Evolutionary conservation across 148 eudicot genomes (phyloP).

Genomic region (Euryodendron excelsum): DNA sequence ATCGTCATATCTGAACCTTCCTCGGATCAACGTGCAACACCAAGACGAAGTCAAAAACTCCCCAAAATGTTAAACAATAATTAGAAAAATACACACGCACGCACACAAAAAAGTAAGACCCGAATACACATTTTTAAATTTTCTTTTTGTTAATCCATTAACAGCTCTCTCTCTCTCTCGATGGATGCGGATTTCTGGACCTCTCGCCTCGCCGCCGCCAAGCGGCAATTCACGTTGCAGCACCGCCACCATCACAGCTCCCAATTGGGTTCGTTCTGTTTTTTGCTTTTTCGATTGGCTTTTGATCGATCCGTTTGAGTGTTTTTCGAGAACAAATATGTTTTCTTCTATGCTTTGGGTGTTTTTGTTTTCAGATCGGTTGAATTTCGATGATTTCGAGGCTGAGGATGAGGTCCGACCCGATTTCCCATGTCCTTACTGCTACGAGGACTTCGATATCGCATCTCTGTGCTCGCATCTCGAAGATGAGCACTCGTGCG

Average conservation of each 20-base stretch:
- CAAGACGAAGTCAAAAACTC: too few species aligned
- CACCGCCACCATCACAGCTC: conserved; percentile 42
- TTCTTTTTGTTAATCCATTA: not conserved
- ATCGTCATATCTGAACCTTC: not conserved
- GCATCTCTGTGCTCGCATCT: conserved; percentile 79
- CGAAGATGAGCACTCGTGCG: conserved; percentile 82
- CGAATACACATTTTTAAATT: not conserved
- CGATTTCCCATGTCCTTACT: conserved; percentile 85
- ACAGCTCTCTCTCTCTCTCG: not conserved
- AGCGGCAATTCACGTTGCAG: conserved; percentile 62
- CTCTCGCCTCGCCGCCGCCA: conserved; percentile 77
- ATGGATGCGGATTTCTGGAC: conserved; percentile 95
- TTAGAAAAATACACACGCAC: not conserved
- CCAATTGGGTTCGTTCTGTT: conserved; percentile 48
- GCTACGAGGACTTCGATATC: conserved; percentile 81
- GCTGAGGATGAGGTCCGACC: conserved; percentile 74
- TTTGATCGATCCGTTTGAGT: not conserved
- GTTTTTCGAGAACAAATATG: not conserved
- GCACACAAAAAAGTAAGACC: not conserved
- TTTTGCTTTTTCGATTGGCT: not conserved
- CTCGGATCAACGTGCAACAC: not conserved
- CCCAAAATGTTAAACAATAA: too few species aligned
- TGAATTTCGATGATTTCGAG: conserved; percentile 78
- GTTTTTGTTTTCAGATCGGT: conserved; percentile 48
- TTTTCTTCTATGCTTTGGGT: conserved; percentile 19